Evolutionary conservation across 768 basidiomycete species (phyloP).

Genomic region (Aureoboletus auriporus): DNA sequence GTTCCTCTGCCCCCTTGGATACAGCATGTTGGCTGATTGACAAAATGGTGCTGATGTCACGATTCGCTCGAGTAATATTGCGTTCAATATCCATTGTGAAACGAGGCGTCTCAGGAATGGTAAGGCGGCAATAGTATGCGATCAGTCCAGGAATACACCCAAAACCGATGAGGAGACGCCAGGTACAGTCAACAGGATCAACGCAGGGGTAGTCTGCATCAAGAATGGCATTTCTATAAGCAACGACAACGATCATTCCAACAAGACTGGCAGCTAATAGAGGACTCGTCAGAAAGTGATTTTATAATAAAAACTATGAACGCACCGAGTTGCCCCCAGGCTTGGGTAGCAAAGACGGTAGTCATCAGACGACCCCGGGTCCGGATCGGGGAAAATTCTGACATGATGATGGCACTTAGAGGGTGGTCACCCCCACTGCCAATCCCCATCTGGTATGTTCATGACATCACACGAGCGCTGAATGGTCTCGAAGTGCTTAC

Average conservation of each 20-base stretch:
- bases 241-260: slow-evolving; percentile 55
- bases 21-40: slow-evolving; percentile 29
- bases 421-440: slow-evolving; percentile 90
- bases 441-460: slow-evolving; percentile 68
- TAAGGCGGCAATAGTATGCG: slow-evolving; percentile 85
- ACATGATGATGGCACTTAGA: slow-evolving; percentile 74
- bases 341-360: slow-evolving; percentile 76
- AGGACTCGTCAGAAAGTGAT: not conserved
- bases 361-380: slow-evolving; percentile 84
- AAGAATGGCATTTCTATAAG: slow-evolving; percentile 57
- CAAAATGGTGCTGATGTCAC: slow-evolving; percentile 67
- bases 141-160: slow-evolving; percentile 76
- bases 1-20: slow-evolving; percentile 28
- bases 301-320: slow-evolving; percentile 1
- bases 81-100: slow-evolving; percentile 86
- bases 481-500: slow-evolving; percentile 24
- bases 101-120: slow-evolving; percentile 89
- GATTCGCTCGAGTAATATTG: slow-evolving; percentile 67
- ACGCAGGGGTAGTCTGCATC: slow-evolving; percentile 28
- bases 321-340: slow-evolving; percentile 71
- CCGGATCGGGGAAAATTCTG: slow-evolving; percentile 74
- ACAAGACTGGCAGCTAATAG: slow-evolving; percentile 60
- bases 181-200: slow-evolving; percentile 65
- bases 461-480: too few species aligned
- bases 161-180: slow-evolving; percentile 85